Base-by-base conservation (phyloP, 805 yeast genomes). In the Hanseniaspora occidentalis region DNA sequence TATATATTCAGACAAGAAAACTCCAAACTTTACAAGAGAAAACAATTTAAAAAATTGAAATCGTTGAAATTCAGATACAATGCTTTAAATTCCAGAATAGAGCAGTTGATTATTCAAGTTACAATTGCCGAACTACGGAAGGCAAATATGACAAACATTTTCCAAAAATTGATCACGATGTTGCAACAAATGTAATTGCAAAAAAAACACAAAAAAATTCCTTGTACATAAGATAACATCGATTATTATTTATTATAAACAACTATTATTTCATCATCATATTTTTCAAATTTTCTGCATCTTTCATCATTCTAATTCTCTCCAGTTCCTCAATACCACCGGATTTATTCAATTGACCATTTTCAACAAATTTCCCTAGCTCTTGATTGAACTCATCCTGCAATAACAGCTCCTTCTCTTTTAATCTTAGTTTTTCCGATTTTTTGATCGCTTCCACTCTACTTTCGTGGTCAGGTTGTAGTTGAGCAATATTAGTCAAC, bases 291-390 rank as follows among this genome's bases (percentile, higher is more conserved):
- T 82, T 82, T 48, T 79, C 79, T 41, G 70, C 75, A 58, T 85
- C 94, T 47, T 83, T 78, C 45, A 69, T 62, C 48, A 66, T 68
- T 43, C 96, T 67, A 37, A 67, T 48, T 44, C 84, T 66, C 50
- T 89, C 97, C 17, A 84, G 64, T 50, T 85, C 96, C 45, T 83
- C 94, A 17, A 86, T 71, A 1, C 97, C 96, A 5, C 96, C 96
- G 16, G 86, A 73, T 47, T 75, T 80, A 53, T 83, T 84, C 43
- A 89, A 66, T 53, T 71, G 81, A 22, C 74, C 70, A 34, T 78
- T 89, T 6, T 70, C 88, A 6, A 89, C 95, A 66, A 85, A 89
- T 17, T 74, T 80, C 2, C 79, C 92, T 6, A 89, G 63, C 54
- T 89, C 97, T 36, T 82, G 86, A 54, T 81, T 84, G 52, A 89